Base-by-base conservation (phyloP, 495 filamentous ascomycete species). In the Aspergillus coremiiformis region DNA sequence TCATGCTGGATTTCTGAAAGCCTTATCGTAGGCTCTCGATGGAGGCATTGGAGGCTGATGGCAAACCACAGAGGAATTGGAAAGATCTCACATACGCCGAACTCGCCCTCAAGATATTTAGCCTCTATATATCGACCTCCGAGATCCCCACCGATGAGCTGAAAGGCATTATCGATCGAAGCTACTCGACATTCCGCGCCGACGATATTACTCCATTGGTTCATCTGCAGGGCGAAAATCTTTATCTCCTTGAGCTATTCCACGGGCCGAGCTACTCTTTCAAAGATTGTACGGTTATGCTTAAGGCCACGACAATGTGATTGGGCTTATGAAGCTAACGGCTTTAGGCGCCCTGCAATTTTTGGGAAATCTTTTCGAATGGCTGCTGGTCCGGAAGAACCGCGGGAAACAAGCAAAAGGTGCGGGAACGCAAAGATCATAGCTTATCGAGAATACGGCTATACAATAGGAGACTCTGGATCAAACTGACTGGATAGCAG, bases 181-280 rank as follows among this genome's bases (percentile, higher is more conserved):
- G 82, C 51, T 98, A 97, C 64, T 81, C 85, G 6, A 92, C 88
- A 15, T 98, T 98, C 78, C 85, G 91, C 27, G 73, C 79, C 33
- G 65, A 77, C 10, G 80, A 92, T 12, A 78, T 85, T 35, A 86
- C 87, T 2, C 92, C 93, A 0, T 62, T 88, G 11, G 77, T 87
- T 33, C 75, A 83, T 9, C 77, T 95, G 23, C 69, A 85, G 47
- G 70, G 85, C 51, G 78, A 81, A 56, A 82, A 89, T 63, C 65
- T 96, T 8, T 78, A 95, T 64, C 69, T 97, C 10, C 82, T 97
- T 10, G 93, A 98, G 69, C 83, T 98, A 10, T 98, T 96, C 78
- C 92, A 97, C 65, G 93, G 93, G n/a, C 91, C 90, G 1, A 96
- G 82, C n/a, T 95, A 84, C 59, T 81, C 92, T 6, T 96, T 96